Conservation (phyloP, 2,329 filamentous ascomycete species). For the Colletotrichum costaricense region DNA sequence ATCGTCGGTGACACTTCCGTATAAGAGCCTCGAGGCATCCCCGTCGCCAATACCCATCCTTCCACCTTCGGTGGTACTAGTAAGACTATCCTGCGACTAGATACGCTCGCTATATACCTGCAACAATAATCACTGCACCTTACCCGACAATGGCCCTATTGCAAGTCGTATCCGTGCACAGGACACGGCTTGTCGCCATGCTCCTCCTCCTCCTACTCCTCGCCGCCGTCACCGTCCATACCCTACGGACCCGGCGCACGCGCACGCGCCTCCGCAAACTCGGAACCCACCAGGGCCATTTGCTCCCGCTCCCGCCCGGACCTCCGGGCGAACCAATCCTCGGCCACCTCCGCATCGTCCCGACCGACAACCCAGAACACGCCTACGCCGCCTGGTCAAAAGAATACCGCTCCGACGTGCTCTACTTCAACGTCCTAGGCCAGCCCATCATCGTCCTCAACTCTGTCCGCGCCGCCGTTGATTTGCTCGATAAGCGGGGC, state of each 20-base stretch:
- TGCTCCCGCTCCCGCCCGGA: slow-evolving; percentile 44
- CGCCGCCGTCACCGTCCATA: not conserved
- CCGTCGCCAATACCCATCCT: not conserved
- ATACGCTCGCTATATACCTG: not conserved
- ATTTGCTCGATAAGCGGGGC: slow-evolving; percentile 57
- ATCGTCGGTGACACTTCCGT: not conserved
- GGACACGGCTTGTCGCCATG: slow-evolving; percentile 10
- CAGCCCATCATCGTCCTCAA: slow-evolving; percentile 54
- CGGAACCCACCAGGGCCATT: not conserved
- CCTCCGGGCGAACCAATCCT: slow-evolving; percentile 51
- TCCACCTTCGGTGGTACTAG: not conserved
- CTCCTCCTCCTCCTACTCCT: slow-evolving; percentile 13
- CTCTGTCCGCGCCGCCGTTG: slow-evolving; percentile 52
- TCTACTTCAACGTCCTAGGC: slow-evolving; percentile 44
- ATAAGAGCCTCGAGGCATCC: not conserved
- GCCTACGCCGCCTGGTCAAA: slow-evolving; percentile 44
- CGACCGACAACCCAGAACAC: slow-evolving; percentile 45
- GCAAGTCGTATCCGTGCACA: not conserved
- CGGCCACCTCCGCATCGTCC: slow-evolving; percentile 57
- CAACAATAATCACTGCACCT: not conserved
- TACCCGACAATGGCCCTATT: not conserved
- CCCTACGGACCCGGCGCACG: not conserved
- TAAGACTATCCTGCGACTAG: not conserved
- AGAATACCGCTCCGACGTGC: slow-evolving; percentile 62
- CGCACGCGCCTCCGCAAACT: too few relatives aligned